phyloP scores from a whole-genome alignment of 2,329 filamentous ascomycete species.

The Cytospora piceicola region DNA sequence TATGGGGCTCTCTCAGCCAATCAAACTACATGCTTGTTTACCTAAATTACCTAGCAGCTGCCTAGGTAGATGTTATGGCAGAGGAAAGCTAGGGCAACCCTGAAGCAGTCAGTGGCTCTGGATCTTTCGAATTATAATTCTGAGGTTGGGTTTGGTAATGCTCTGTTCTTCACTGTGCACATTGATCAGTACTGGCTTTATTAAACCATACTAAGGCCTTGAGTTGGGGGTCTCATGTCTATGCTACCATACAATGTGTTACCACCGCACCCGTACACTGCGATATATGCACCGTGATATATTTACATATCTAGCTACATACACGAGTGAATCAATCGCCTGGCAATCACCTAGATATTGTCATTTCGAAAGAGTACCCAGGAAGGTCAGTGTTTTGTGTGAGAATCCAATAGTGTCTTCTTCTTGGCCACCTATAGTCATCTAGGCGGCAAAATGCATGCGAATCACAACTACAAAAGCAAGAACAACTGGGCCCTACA shows the following conservation, averaged over 20 bases:
- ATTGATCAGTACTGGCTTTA: no score
- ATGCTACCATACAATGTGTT: not conserved
- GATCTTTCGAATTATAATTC: no score
- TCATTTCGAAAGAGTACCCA: not conserved
- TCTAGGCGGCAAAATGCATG: not conserved
- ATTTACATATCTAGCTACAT: not conserved
- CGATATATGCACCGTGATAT: not conserved
- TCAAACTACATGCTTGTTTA: slow-evolving; percentile 15
- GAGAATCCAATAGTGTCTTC: no score
- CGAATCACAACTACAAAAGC: not conserved
- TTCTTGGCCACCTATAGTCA: not conserved
- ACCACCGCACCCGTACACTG: not conserved
- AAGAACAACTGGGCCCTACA: not conserved
- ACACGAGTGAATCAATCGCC: not conserved
- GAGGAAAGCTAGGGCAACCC: no score
- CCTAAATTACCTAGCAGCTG: no score
- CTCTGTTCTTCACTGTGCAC: no score
- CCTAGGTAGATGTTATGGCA: no score
- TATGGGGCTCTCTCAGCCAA: slow-evolving; percentile 13
- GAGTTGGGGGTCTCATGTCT: no score
- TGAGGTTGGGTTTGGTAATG: no score
- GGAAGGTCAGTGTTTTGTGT: not conserved
- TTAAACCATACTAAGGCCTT: no score
- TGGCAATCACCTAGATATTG: no score
- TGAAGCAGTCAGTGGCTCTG: no score